Percentiles rank a stretch among this genome's conserved stretches.
phyloP scores from a whole-genome alignment of 345 rosid genomes.

The Lepidium sativum region DNA sequence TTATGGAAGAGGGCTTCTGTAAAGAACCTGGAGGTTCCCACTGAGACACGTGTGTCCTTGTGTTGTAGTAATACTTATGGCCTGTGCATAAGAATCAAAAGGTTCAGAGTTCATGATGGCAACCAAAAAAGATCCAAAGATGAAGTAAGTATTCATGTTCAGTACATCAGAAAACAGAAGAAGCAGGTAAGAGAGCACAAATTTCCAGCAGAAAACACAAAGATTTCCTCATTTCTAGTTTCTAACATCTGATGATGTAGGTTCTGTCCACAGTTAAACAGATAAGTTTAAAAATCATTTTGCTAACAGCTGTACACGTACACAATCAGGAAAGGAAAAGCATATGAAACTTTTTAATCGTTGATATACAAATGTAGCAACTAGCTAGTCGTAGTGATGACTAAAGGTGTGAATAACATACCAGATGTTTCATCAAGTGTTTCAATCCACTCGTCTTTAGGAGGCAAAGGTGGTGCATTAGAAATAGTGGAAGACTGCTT shows the following conservation, averaged over 20 bases:
- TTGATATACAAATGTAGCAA: background rate
- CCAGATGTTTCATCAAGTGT: slow-evolving; percentile 78
- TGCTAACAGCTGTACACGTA: background rate
- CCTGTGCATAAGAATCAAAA: slow-evolving; percentile 38
- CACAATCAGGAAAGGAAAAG: background rate
- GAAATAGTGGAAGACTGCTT: slow-evolving; percentile 29
- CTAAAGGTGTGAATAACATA: slow-evolving; percentile 13
- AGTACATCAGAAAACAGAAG: too few species aligned
- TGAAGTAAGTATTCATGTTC: too few species aligned
- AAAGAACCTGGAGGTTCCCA: slow-evolving; percentile 67
- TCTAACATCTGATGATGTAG: background rate
- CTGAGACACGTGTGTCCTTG: slow-evolving; percentile 67
- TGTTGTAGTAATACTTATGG: slow-evolving; percentile 76
- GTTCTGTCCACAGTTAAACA: background rate
- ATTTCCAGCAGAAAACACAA: background rate
- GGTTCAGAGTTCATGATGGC: slow-evolving; percentile 2
- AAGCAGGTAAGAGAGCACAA: background rate
- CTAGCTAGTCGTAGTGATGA: background rate
- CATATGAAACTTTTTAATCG: background rate
- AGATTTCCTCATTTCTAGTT: background rate
- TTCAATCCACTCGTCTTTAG: slow-evolving; percentile 70
- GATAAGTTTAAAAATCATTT: background rate
- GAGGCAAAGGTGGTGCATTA: slow-evolving; percentile 24
- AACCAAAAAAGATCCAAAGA: too few species aligned
- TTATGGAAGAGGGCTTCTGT: slow-evolving; percentile 20